Conservation (phyloP, 1,284 basidiomycete genomes). For the Clitocybe nebularis region DNA sequence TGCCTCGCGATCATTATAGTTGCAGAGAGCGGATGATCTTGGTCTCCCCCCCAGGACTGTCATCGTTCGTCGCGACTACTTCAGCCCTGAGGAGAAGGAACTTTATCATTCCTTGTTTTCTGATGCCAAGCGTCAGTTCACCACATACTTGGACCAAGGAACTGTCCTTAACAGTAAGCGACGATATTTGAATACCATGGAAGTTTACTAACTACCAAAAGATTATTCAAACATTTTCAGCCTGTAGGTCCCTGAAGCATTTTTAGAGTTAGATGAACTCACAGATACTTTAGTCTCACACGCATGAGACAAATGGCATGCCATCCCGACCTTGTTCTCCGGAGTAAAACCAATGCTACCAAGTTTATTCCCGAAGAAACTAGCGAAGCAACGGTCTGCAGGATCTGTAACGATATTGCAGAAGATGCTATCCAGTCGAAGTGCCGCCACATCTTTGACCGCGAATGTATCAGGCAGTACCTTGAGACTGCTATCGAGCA, state of each 20-base stretch:
- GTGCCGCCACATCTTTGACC: slow-evolving; percentile 89
- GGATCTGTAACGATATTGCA: slow-evolving; percentile 95
- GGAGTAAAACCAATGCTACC: slow-evolving; percentile 75
- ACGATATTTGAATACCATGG: neutral
- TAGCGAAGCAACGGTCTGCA: slow-evolving; percentile 80
- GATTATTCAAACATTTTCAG: slow-evolving; percentile 96
- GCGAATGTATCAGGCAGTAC: slow-evolving; percentile 96
- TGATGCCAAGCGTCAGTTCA: slow-evolving; percentile 90
- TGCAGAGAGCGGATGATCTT: slow-evolving; percentile 96
- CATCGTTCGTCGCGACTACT: slow-evolving; percentile 86
- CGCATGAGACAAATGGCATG: slow-evolving; percentile 96
- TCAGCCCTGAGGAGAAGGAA: slow-evolving; percentile 96
- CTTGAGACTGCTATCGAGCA: slow-evolving; percentile 74
- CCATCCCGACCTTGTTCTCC: slow-evolving; percentile 92
- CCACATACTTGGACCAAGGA: slow-evolving; percentile 86
- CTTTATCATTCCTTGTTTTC: slow-evolving; percentile 91
- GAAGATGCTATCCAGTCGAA: slow-evolving; percentile 95
- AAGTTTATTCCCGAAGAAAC: slow-evolving; percentile 60
- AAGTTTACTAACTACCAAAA: slow-evolving; percentile 28
- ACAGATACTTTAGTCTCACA: slow-evolving; percentile 48
- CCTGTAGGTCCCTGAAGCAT: slow-evolving; percentile 42
- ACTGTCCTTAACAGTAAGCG: slow-evolving; percentile 86
- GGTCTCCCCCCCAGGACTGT: slow-evolving; percentile 95
- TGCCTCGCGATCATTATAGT: slow-evolving; percentile 31
- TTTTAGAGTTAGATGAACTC: neutral